Conservation (phyloP, 2,329 filamentous ascomycete species). For the Aspergillus melleus region DNA sequence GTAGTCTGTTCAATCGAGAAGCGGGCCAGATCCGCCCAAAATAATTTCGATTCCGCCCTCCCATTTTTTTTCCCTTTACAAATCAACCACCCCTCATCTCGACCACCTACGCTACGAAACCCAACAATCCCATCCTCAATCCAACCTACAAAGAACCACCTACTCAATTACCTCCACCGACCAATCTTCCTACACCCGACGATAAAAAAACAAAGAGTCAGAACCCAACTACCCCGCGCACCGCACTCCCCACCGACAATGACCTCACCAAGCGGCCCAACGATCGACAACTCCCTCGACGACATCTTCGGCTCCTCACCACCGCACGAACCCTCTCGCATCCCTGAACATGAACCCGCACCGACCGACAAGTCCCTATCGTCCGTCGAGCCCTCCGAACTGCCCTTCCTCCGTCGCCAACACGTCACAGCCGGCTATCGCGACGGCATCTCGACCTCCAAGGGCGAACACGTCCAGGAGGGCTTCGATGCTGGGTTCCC, state of each 20-base stretch:
- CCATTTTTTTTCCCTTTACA: background rate
- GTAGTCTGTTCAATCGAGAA: background rate
- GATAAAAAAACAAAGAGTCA: too few relatives aligned
- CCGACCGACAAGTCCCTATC: background rate
- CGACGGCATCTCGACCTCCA: slow-evolving; percentile 77
- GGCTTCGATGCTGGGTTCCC: slow-evolving; percentile 92
- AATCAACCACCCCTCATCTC: background rate
- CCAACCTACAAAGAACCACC: background rate
- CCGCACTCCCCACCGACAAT: background rate
- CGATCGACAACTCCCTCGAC: slow-evolving; percentile 32
- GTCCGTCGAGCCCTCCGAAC: slow-evolving; percentile 60
- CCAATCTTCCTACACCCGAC: background rate
- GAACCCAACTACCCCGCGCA: background rate
- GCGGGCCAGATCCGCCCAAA: background rate
- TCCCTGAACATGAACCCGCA: background rate
- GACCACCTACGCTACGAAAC: background rate
- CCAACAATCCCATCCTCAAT: background rate
- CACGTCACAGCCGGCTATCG: slow-evolving; percentile 87
- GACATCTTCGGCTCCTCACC: slow-evolving; percentile 46
- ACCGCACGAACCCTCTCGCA: slow-evolving; percentile 13
- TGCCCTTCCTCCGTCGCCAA: slow-evolving; percentile 70
- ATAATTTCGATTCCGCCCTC: background rate
- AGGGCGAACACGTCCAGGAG: slow-evolving; percentile 72
- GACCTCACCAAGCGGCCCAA: background rate
- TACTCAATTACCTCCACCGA: background rate